phyloP scores from a whole-genome alignment of 768 basidiomycete species.

The Mycena chlorophos region DNA sequence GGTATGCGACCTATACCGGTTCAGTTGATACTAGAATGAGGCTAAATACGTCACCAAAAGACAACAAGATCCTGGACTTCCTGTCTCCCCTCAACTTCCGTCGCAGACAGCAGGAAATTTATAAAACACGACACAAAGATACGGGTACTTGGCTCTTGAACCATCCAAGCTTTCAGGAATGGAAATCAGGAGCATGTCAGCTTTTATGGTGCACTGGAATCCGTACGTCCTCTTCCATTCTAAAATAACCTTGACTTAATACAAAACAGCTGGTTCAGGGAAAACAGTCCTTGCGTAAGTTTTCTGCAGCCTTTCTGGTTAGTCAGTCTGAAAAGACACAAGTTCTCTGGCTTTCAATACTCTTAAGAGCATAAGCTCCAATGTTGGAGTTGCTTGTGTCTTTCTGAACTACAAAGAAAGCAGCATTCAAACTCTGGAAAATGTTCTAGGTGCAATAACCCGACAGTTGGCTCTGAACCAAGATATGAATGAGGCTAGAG shows the following conservation, averaged over 20 bases:
- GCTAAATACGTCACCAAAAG: no score
- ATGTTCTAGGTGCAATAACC: neutral
- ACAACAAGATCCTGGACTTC: no score
- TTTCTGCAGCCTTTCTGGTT: neutral
- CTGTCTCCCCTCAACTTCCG: neutral
- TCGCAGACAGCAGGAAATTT: neutral
- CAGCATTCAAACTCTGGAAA: neutral
- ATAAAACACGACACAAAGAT: neutral
- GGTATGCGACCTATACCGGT: no score
- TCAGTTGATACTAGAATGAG: no score
- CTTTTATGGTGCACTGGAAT: neutral
- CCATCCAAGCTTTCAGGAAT: neutral
- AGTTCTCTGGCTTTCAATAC: neutral
- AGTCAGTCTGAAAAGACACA: neutral
- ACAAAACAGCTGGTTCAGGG: neutral
- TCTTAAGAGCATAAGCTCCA: neutral
- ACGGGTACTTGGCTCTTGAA: slow-evolving; percentile 2
- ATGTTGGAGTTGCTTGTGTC: neutral
- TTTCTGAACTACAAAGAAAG: neutral
- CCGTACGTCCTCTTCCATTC: neutral
- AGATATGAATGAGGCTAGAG: neutral
- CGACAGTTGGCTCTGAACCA: neutral
- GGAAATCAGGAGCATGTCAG: neutral
- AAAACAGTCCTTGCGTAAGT: slow-evolving; percentile 4
- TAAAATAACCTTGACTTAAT: no score